phyloP scores from a whole-genome alignment of 345 rosid species.

The Brassica juncea region DNA sequence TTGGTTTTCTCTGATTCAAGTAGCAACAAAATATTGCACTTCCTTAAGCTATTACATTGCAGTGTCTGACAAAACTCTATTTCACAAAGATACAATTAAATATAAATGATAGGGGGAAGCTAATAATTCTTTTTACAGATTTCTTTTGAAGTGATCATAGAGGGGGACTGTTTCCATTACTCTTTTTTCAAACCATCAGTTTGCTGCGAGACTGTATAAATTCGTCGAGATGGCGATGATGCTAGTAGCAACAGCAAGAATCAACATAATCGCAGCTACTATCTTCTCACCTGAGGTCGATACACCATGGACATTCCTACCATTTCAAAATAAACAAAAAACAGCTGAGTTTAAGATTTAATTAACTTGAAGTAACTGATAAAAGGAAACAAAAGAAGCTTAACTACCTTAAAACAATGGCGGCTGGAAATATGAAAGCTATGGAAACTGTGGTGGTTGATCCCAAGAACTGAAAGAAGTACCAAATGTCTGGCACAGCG shows the following conservation, averaged over 20 bases:
- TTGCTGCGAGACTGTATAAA: constrained; percentile 28
- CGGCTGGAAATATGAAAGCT: constrained; percentile 84
- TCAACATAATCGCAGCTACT: constrained; percentile 40
- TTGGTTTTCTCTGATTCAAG: not conserved
- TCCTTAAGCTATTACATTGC: constrained; percentile 1
- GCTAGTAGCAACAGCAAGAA: constrained; percentile 47
- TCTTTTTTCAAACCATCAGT: not conserved
- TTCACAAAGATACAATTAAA: not conserved
- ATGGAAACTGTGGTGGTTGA: constrained; percentile 83
- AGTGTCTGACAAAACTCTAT: not conserved
- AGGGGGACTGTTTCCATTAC: constrained; percentile 35
- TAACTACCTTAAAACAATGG: constrained; percentile 76
- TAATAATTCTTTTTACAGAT: constrained; percentile 13
- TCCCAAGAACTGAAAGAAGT: constrained; percentile 82
- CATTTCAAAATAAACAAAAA: not conserved
- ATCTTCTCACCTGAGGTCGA: constrained; percentile 46
- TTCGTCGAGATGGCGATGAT: constrained; percentile 46
- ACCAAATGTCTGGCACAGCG: constrained; percentile 78
- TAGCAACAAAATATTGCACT: constrained; percentile 24
- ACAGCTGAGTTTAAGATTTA: not conserved
- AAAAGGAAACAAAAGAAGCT: not conserved
- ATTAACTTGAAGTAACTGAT: no score
- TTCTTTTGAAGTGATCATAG: constrained; percentile 32
- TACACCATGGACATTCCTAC: constrained; percentile 52
- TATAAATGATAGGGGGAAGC: not conserved